Evolutionary conservation across 176 grass and related monocot genomes (phyloP).

Genomic region (Carex scoparia): DNA sequence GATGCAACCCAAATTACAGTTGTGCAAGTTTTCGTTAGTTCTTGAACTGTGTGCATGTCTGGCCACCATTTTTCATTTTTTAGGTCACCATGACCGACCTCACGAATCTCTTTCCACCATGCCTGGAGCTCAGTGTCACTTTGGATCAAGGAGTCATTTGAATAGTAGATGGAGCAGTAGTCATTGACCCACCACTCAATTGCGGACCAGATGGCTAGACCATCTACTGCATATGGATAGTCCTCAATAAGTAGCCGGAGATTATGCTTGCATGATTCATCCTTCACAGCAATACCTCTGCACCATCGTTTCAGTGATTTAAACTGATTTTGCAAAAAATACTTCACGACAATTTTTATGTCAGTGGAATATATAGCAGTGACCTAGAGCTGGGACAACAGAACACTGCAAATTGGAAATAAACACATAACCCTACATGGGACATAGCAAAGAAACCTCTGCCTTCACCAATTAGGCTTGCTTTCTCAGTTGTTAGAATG

Average conservation of each 20-base stretch:
- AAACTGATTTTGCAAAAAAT: background rate
- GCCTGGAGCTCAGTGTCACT: slow-evolving; percentile 58
- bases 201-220: slow-evolving; percentile 59
- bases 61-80: slow-evolving; percentile 62
- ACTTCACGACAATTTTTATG: background rate
- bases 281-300: slow-evolving; percentile 49
- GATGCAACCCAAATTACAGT: slow-evolving; percentile 83
- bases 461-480: background rate
- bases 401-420: background rate
- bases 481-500: background rate
- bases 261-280: slow-evolving; percentile 44
- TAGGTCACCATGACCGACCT: slow-evolving; percentile 84
- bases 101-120: slow-evolving; percentile 82
- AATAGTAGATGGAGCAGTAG: slow-evolving; percentile 71
- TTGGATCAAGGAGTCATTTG: slow-evolving; percentile 30
- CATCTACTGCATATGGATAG: slow-evolving; percentile 72
- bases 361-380: background rate
- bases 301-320: background rate
- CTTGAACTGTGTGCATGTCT: slow-evolving; percentile 29
- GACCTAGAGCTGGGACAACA: background rate
- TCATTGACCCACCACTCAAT: slow-evolving; percentile 67
- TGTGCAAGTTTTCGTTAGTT: slow-evolving; percentile 49
- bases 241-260: slow-evolving; percentile 55
- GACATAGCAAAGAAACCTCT: background rate
- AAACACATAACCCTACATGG: background rate